Evolutionary conservation across 495 filamentous ascomycete species (phyloP).

Genomic region (Lindgomyces ingoldianus): DNA sequence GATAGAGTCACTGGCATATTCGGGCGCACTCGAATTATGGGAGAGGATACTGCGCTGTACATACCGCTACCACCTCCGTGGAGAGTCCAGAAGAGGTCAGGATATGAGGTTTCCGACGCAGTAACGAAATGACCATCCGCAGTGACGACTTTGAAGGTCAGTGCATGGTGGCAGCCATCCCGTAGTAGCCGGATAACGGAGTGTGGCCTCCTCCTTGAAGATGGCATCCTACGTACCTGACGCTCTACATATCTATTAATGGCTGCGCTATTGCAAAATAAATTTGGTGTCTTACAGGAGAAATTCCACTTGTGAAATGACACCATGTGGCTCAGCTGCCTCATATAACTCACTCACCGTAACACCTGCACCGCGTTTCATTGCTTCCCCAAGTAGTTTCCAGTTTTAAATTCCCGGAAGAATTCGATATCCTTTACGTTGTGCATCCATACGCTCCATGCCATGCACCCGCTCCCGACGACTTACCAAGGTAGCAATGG

Average conservation of each 20-base stretch:
- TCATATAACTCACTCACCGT: constrained; percentile 15
- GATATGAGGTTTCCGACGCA: constrained; percentile 7
- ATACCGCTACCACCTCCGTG: constrained; percentile 27
- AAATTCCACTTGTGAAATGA: constrained; percentile 15
- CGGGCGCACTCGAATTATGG: constrained; percentile 5
- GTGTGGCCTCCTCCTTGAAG: constrained; percentile 23
- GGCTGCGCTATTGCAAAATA: neutral
- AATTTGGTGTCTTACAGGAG: constrained; percentile 18
- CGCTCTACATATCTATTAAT: constrained; percentile 12
- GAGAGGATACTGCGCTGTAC: constrained; percentile 19
- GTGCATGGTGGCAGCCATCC: constrained; percentile 22
- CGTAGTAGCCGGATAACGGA: constrained; percentile 18
- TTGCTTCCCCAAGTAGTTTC: constrained; percentile 2
- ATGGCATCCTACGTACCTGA: constrained; percentile 28
- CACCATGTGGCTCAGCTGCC: constrained; percentile 16
- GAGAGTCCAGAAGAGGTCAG: constrained; percentile 30
- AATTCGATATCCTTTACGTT: constrained; percentile 24
- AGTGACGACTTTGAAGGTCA: constrained; percentile 14
- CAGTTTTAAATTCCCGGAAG: constrained; percentile 1
- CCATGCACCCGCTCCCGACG: constrained; percentile 14
- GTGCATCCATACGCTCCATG: constrained; percentile 30
- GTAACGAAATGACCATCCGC: constrained; percentile 27
- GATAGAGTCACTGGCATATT: constrained; percentile 10
- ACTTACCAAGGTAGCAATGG: constrained; percentile 45
- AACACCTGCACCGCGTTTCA: constrained; percentile 14